Percentiles rank a stretch among this genome's conserved stretches.
phyloP scores from a whole-genome alignment of 1,284 basidiomycete species.

The Rhizopogon hawkerae region DNA sequence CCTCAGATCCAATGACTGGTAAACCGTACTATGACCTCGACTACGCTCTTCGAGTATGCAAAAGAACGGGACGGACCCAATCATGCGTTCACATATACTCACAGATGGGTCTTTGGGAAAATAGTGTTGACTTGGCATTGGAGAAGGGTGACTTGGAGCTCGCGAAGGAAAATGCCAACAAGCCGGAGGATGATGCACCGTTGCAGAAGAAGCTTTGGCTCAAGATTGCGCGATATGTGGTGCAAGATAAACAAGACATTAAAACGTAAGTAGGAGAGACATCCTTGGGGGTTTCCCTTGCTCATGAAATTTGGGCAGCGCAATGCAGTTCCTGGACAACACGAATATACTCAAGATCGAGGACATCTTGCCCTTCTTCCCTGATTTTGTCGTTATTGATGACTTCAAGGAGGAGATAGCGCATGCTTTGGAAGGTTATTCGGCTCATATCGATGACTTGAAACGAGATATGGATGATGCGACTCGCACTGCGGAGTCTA shows the following conservation, averaged over 20 bases:
- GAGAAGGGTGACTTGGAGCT: conserved; percentile 89
- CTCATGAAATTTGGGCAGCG: conserved; percentile 41
- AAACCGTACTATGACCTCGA: conserved; percentile 95
- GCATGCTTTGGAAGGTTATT: conserved; percentile 90
- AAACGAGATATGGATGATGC: conserved; percentile 97
- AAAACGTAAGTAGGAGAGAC: conserved; percentile 64
- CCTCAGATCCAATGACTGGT: conserved; percentile 73
- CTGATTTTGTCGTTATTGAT: conserved; percentile 98
- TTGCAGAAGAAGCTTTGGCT: conserved; percentile 94
- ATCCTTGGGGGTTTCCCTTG: conserved; percentile 6
- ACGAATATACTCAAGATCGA: conserved; percentile 96
- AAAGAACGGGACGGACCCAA: conserved; percentile 72
- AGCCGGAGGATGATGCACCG: conserved; percentile 82
- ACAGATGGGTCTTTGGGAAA: conserved; percentile 96
- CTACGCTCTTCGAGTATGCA: conserved; percentile 91
- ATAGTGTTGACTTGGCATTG: conserved; percentile 91
- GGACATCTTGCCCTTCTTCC: conserved; percentile 98
- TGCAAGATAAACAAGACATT: conserved; percentile 95
- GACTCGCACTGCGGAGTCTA: conserved; percentile 84
- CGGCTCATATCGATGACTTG: conserved; percentile 82
- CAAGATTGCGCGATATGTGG: conserved; percentile 94
- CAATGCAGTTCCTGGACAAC: conserved; percentile 92
- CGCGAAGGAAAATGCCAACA: conserved; percentile 89
- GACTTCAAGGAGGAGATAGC: conserved; percentile 99
- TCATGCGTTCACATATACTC: conserved; percentile 96